Conservation (phyloP, 192 early-diverging fungal genomes). For the Glomus cerebriforme region DNA sequence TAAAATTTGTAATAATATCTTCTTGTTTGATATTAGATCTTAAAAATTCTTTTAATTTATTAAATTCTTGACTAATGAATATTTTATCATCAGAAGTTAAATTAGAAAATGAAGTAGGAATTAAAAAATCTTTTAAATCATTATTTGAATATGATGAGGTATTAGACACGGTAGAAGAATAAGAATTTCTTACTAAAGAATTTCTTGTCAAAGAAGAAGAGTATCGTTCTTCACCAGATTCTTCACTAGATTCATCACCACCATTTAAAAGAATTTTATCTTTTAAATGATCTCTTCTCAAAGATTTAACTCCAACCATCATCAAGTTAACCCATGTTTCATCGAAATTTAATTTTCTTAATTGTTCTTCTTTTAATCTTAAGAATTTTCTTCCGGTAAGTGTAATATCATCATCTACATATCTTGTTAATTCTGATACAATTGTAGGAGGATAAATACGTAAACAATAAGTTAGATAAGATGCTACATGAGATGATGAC, state of each 20-base stretch:
- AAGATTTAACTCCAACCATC: constrained; percentile 41
- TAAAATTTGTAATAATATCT: not conserved
- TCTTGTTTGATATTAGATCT: not conserved
- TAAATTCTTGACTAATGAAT: not conserved
- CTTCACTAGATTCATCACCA: constrained; percentile 1
- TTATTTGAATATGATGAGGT: not conserved
- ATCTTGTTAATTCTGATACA: constrained; percentile 40
- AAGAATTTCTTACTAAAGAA: not conserved
- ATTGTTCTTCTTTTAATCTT: constrained; percentile 40
- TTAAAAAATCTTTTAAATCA: not conserved
- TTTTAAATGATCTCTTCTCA: constrained; percentile 40
- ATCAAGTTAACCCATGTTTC: constrained; percentile 45
- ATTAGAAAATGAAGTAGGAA: not conserved
- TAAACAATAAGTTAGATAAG: constrained; percentile 40
- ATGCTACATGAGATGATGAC: constrained; percentile 41
- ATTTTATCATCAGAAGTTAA: not conserved
- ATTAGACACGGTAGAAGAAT: not conserved
- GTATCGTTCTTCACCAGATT: not conserved
- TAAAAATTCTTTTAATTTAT: not conserved
- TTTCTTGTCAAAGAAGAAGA: not conserved
- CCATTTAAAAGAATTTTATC: constrained; percentile 33
- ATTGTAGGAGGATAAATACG: constrained; percentile 39
- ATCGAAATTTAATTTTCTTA: constrained; percentile 43
- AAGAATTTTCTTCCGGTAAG: constrained; percentile 42
- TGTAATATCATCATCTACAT: constrained; percentile 40